Conservation (phyloP, 1,284 basidiomycete genomes). For the Sanguinoderma infundibulare region DNA sequence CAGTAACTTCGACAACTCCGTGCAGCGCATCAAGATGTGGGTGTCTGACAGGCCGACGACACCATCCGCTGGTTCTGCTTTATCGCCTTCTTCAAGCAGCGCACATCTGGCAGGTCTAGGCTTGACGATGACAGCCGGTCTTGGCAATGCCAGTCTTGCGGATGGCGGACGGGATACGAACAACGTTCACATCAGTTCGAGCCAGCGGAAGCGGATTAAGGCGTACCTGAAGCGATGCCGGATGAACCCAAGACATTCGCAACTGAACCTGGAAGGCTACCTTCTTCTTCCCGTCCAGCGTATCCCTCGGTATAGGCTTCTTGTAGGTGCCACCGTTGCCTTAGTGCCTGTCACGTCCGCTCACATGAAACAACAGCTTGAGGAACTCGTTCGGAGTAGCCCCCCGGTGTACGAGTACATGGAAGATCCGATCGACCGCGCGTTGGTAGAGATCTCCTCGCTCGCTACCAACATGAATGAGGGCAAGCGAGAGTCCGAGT, state of each 20-base stretch:
- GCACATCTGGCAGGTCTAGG: conserved; percentile 68
- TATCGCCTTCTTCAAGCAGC: conserved; percentile 64
- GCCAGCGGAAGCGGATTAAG: conserved; percentile 87
- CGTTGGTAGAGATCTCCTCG: conserved; percentile 83
- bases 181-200: conserved; percentile 52
- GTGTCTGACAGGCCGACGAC: conserved; percentile 54
- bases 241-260: conserved; percentile 89
- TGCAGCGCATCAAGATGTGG: conserved; percentile 88
- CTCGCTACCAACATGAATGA: conserved; percentile 96
- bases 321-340: conserved; percentile 55
- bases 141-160: conserved; percentile 48
- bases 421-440: conserved; percentile 86
- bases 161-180: conserved; percentile 36
- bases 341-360: neutral
- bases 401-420: conserved; percentile 74
- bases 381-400: conserved; percentile 83
- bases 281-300: conserved; percentile 94
- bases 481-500: conserved; percentile 93
- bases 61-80: conserved; percentile 43
- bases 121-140: conserved; percentile 60
- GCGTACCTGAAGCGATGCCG: conserved; percentile 86
- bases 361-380: conserved; percentile 54
- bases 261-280: conserved; percentile 95
- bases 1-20: conserved; percentile 92
- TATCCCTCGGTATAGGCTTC: conserved; percentile 92